phyloP scores from a whole-genome alignment of 495 filamentous ascomycete species.

The Bathelium albidoporum region DNA sequence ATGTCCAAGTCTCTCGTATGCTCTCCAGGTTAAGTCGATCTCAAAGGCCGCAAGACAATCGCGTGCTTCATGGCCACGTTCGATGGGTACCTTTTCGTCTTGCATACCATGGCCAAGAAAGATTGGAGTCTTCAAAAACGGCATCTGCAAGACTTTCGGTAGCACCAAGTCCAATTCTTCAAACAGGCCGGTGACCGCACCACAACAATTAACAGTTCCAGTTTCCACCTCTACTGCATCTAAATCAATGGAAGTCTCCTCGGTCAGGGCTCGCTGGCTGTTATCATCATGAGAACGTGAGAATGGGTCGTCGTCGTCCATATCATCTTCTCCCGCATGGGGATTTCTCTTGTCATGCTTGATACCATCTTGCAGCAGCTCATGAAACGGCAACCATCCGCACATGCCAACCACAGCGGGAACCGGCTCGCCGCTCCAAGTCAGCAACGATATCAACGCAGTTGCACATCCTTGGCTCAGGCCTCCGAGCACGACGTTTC shows the following conservation, averaged over 20 bases:
- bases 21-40: slow-evolving; percentile 39
- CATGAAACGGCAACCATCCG: slow-evolving; percentile 45
- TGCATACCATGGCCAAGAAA: slow-evolving; percentile 46
- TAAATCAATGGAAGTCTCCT: slow-evolving; percentile 5
- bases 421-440: slow-evolving; percentile 29
- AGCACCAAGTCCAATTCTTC: slow-evolving; percentile 11
- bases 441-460: slow-evolving; percentile 34
- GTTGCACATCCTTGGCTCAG: slow-evolving; percentile 50
- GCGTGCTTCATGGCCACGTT: slow-evolving; percentile 35
- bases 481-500: slow-evolving; percentile 42
- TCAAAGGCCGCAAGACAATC: slow-evolving; percentile 33
- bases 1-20: slow-evolving; percentile 45
- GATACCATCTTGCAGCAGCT: slow-evolving; percentile 22
- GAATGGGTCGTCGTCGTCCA: background rate
- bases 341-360: slow-evolving; percentile 8
- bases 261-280: background rate
- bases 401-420: slow-evolving; percentile 45
- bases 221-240: slow-evolving; percentile 15
- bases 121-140: slow-evolving; percentile 30
- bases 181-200: background rate
- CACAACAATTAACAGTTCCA: background rate
- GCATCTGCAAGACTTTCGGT: background rate
- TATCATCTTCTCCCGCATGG: background rate
- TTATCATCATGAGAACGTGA: slow-evolving; percentile 6
- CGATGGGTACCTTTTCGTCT: slow-evolving; percentile 41